Evolutionary conservation across 495 filamentous ascomycete species (phyloP).

Genomic region (Thozetella sp.): DNA sequence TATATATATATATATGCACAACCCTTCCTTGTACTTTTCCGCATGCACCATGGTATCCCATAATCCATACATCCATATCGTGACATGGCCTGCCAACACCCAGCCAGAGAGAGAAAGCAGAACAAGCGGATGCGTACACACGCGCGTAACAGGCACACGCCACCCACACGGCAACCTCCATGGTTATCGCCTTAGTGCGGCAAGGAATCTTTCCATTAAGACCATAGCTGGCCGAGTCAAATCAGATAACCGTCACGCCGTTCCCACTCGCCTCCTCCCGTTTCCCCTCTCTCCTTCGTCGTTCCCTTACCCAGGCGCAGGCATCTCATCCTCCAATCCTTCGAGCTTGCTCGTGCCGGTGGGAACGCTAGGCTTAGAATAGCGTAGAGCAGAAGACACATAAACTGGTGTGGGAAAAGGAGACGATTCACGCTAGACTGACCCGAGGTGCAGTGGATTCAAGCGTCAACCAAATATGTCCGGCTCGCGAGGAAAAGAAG

Average conservation of each 20-base stretch:
- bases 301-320: too few relatives aligned
- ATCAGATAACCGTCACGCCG: background rate
- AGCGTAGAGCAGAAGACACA: too few relatives aligned
- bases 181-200: too few relatives aligned
- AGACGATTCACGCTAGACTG: too few relatives aligned
- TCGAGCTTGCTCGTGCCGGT: too few relatives aligned
- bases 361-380: too few relatives aligned
- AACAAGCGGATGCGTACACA: background rate
- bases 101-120: background rate
- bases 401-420: too few relatives aligned
- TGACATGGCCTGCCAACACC: background rate
- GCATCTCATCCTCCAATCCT: too few relatives aligned
- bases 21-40: background rate
- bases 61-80: background rate
- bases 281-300: background rate
- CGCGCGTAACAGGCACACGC: background rate
- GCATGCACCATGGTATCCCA: background rate
- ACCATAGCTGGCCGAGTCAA: background rate
- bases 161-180: too few relatives aligned
- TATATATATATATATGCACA: background rate
- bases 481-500: too few relatives aligned
- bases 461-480: too few relatives aligned
- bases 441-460: too few relatives aligned
- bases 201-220: background rate
- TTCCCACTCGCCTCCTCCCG: background rate